Evolutionary conservation across 2,329 filamentous ascomycete species (phyloP).

Genomic region (Fusarium protoensiforme): DNA sequence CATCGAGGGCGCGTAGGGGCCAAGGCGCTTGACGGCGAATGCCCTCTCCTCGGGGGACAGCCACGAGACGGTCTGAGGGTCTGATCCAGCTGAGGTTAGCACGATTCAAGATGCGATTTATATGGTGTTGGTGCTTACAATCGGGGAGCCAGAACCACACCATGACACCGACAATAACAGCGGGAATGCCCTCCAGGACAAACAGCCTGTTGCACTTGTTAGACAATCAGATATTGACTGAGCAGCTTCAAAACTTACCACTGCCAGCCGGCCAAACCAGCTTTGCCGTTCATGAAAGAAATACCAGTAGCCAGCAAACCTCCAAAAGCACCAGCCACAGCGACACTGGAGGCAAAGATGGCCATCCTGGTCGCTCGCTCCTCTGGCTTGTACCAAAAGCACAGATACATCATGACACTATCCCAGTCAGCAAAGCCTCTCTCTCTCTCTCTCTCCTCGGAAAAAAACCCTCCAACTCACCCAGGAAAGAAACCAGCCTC

Average conservation of each 20-base stretch:
- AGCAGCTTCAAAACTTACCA: constrained; percentile 16
- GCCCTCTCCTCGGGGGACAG: constrained; percentile 48
- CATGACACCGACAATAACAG: constrained; percentile 46
- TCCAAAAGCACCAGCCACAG: constrained; percentile 69
- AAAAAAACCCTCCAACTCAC: constrained; percentile 6
- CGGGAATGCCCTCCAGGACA: constrained; percentile 58
- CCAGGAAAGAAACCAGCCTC: constrained; percentile 65
- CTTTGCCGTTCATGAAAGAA: constrained; percentile 57
- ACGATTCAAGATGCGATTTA: rapidly evolving
- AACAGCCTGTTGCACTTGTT: constrained; percentile 63
- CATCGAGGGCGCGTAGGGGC: constrained; percentile 48
- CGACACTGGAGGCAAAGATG: constrained; percentile 68
- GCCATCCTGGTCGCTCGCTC: constrained; percentile 69
- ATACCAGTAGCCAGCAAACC: constrained; percentile 67
- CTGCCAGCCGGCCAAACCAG: constrained; percentile 65
- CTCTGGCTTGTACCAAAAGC: constrained; percentile 71
- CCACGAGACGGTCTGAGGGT: constrained; percentile 48
- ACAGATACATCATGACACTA: constrained; percentile 65
- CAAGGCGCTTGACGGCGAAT: constrained; percentile 49
- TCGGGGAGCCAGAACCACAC: constrained; percentile 48
- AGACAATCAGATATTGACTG: rapidly evolving
- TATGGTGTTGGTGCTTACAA: constrained; percentile 21
- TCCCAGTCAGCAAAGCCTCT: background rate
- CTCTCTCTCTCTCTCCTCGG: rapidly evolving
- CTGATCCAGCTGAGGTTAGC: background rate